Percentiles rank a stretch among this genome's conserved stretches.
Conservation (phyloP, 2,329 filamentous ascomycete species). For the Dothiorella sarmentorum region DNA sequence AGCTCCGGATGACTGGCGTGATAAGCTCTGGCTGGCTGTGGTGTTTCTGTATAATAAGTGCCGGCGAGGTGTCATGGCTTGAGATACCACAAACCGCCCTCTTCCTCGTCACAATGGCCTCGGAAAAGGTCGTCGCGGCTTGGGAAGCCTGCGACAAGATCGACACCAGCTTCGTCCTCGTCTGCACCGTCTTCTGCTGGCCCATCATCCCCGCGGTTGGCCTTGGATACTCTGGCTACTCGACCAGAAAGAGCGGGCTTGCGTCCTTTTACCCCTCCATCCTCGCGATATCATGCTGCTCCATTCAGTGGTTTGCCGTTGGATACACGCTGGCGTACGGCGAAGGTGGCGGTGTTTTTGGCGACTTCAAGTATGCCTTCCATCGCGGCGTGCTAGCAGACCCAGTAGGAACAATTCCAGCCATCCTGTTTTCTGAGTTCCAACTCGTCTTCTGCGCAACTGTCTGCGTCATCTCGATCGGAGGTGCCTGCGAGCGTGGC, state of each 20-base stretch:
- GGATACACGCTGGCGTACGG: slow-evolving; percentile 51
- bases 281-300: slow-evolving; percentile 47
- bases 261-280: slow-evolving; percentile 49
- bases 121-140: slow-evolving; percentile 34
- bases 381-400: slow-evolving; percentile 47
- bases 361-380: slow-evolving; percentile 45
- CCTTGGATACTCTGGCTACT: slow-evolving; percentile 50
- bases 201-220: slow-evolving; percentile 52
- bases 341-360: slow-evolving; percentile 45
- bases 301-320: slow-evolving; percentile 50
- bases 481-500: slow-evolving; percentile 48
- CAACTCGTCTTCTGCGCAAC: slow-evolving; percentile 51
- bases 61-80: not conserved
- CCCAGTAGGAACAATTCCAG: slow-evolving; percentile 50
- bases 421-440: slow-evolving; percentile 51
- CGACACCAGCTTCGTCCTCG: slow-evolving; percentile 51
- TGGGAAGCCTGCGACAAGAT: slow-evolving; percentile 52
- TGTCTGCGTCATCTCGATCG: slow-evolving; percentile 51
- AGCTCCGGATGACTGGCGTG: slow-evolving; percentile 56
- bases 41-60: slow-evolving; percentile 43
- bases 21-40: slow-evolving; percentile 44
- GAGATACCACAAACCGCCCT: slow-evolving; percentile 38
- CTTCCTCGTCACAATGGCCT: slow-evolving; percentile 53
- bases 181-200: slow-evolving; percentile 53
- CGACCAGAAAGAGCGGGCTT: slow-evolving; percentile 47